Percentiles rank a stretch among this genome's conserved stretches.
Conservation (phyloP, 306 rosid genomes). For the Alnus glutinosa region DNA sequence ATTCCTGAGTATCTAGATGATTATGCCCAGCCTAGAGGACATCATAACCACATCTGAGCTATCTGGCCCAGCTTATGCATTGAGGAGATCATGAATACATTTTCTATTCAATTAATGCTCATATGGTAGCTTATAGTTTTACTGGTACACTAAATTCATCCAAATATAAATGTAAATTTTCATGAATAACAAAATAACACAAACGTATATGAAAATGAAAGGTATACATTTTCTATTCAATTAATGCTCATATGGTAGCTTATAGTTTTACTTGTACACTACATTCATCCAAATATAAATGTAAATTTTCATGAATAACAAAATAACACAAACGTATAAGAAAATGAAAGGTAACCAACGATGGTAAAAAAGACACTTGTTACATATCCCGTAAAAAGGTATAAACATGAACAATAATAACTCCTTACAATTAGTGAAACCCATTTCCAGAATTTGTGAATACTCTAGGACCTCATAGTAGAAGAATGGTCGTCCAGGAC, state of each 20-base stretch:
- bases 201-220: not conserved
- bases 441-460: not conserved
- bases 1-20: not conserved
- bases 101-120: not conserved
- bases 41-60: not conserved
- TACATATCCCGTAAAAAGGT: not conserved
- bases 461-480: not conserved
- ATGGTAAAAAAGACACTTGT: not conserved
- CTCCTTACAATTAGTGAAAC: not conserved
- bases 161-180: not conserved
- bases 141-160: not conserved
- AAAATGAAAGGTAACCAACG: not conserved
- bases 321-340: not conserved
- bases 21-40: not conserved
- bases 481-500: not conserved
- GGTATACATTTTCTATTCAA: not conserved
- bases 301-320: not conserved
- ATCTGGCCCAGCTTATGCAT: not conserved
- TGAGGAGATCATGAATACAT: not conserved
- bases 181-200: not conserved
- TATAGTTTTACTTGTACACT: not conserved
- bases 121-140: not conserved
- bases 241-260: not conserved
- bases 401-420: not conserved
- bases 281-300: not conserved